phyloP scores from a whole-genome alignment of 768 basidiomycete genomes.

The Leccinum rimulosum region DNA sequence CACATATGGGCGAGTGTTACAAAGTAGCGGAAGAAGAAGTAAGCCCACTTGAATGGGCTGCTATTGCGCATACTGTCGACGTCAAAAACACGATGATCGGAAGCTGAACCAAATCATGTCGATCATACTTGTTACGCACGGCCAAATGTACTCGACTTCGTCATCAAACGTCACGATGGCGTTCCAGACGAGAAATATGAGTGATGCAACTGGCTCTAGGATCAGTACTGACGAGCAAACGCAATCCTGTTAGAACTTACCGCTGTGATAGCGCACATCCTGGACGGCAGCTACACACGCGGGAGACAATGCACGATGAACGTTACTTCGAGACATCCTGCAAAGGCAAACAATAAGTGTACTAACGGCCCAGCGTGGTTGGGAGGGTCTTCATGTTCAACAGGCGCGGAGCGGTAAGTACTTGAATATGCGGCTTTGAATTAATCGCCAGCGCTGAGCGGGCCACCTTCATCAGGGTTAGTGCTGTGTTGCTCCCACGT shows the following conservation, averaged over 20 bases:
- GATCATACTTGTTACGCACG: neutral
- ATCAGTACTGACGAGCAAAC: neutral
- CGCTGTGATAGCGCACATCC: neutral
- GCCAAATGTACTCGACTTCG: conserved; percentile 23
- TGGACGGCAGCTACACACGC: neutral
- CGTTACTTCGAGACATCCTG: neutral
- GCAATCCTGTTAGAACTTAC: neutral
- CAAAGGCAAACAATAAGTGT: neutral
- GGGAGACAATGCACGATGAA: neutral
- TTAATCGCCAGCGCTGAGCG: neutral
- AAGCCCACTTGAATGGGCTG: conserved; percentile 29
- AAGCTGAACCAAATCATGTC: neutral
- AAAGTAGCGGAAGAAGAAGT: conserved; percentile 26
- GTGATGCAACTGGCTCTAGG: conserved; percentile 11
- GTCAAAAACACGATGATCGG: neutral
- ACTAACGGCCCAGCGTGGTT: neutral
- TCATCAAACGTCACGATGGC: conserved; percentile 13
- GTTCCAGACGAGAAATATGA: conserved; percentile 15
- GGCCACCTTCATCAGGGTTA: neutral
- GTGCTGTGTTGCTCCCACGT: neutral
- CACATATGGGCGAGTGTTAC: conserved; percentile 12
- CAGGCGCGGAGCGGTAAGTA: neutral
- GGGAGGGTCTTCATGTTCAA: neutral
- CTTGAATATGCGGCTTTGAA: neutral
- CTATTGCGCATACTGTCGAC: conserved; percentile 21